These are phyloP conservation scores for Trypanosoma theileri DNA, from an alignment of 208 protist genomes.

Conservation along the genomic window DNA sequence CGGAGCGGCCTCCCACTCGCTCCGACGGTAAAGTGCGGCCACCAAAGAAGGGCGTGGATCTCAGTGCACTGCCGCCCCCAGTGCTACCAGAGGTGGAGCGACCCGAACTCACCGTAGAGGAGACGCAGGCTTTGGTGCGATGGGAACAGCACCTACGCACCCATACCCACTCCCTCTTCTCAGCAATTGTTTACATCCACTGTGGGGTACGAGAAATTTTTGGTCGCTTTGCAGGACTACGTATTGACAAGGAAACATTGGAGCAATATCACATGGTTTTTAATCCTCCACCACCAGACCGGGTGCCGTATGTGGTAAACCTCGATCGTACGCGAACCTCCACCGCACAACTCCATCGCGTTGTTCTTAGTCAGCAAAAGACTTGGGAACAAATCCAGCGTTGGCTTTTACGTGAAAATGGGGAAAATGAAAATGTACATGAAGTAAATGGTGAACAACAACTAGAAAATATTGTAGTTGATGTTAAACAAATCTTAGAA, in stretches of 20 bases:
- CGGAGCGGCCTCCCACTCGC: slow-evolving; percentile 38
- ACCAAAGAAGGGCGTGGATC: slow-evolving; percentile 58
- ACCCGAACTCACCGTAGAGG: slow-evolving; percentile 32
- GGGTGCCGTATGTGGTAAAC: slow-evolving; percentile 65
- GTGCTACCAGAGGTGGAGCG: slow-evolving; percentile 68
- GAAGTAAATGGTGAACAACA: slow-evolving; percentile 56
- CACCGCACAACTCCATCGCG: slow-evolving; percentile 68
- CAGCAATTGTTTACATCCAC: slow-evolving; percentile 59
- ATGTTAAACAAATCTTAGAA: slow-evolving; percentile 38
- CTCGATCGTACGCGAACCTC: slow-evolving; percentile 57
- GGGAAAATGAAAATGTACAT: slow-evolving; percentile 40
- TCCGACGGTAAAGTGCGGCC: slow-evolving; percentile 48
- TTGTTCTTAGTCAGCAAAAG: slow-evolving; percentile 60
- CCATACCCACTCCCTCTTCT: slow-evolving; percentile 37
- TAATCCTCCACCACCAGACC: slow-evolving; percentile 65
- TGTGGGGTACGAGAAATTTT: slow-evolving; percentile 74
- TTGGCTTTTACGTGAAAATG: slow-evolving; percentile 39
- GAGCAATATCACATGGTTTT: slow-evolving; percentile 84
- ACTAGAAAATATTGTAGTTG: slow-evolving; percentile 31
- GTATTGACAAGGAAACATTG: slow-evolving; percentile 73
- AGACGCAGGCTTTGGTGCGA: slow-evolving; percentile 46
- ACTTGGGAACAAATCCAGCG: slow-evolving; percentile 52
- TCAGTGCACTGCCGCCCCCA: slow-evolving; percentile 60
- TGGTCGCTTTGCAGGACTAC: slow-evolving; percentile 76
- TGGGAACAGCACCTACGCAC: slow-evolving; percentile 33